phyloP scores from a whole-genome alignment of 202 grass and related monocot species.

The Musa balbisiana region DNA sequence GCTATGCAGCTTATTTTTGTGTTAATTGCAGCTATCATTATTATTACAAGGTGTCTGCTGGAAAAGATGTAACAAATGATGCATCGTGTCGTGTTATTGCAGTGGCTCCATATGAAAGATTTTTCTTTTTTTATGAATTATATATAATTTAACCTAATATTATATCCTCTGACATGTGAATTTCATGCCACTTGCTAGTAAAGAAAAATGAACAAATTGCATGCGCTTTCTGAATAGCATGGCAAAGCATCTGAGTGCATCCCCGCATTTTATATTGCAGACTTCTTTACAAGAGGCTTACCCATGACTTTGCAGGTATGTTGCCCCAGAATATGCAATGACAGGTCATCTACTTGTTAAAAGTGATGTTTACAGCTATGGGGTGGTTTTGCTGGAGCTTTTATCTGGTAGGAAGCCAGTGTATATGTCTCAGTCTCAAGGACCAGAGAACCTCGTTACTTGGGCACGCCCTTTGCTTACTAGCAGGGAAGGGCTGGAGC shows the following conservation, averaged over 20 bases:
- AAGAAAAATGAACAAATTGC: too few relatives aligned
- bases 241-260: neutral
- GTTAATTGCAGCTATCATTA: too few relatives aligned
- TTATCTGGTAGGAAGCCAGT: constrained; percentile 63
- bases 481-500: constrained; percentile 46
- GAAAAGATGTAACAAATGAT: too few relatives aligned
- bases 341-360: constrained; percentile 73
- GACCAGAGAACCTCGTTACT: constrained; percentile 63
- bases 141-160: too few relatives aligned
- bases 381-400: constrained; percentile 69
- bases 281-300: neutral
- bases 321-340: constrained; percentile 80
- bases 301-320: constrained; percentile 40
- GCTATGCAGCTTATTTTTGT: neutral
- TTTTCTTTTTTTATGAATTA: too few relatives aligned
- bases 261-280: too few relatives aligned
- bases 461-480: constrained; percentile 68
- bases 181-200: too few relatives aligned
- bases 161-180: too few relatives aligned
- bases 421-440: constrained; percentile 52
- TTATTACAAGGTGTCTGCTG: too few relatives aligned
- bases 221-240: too few relatives aligned
- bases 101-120: too few relatives aligned
- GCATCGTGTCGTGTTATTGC: too few relatives aligned
- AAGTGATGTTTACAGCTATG: constrained; percentile 80